Percentiles rank a stretch among this genome's conserved stretches.
phyloP scores from a whole-genome alignment of 225 moss, liverwort and hornwort genomes.

The Sphagnum tenellum region DNA sequence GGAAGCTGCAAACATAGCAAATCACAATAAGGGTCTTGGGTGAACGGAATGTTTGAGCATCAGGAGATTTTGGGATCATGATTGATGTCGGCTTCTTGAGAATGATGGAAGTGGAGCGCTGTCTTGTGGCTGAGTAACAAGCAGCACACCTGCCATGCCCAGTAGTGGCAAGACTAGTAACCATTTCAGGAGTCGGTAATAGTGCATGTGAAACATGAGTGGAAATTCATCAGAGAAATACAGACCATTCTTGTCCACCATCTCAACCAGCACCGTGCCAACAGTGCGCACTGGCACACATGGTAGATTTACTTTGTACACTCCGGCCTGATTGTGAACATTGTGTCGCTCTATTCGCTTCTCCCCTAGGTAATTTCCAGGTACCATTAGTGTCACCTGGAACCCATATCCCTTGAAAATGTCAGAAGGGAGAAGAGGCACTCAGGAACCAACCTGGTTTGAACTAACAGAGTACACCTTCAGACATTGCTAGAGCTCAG shows the following conservation, averaged over 20 bases:
- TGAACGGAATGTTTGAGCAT: too few species aligned
- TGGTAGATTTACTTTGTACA: conserved; percentile 56
- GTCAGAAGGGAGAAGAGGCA: neutral
- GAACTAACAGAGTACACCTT: too few species aligned
- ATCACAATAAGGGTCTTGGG: too few species aligned
- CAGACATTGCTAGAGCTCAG: neutral
- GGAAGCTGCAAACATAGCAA: too few species aligned
- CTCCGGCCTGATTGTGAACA: conserved; percentile 56
- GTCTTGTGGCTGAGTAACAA: conserved; percentile 67
- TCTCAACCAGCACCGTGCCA: conserved; percentile 76
- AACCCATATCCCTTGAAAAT: neutral
- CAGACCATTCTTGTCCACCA: conserved; percentile 82
- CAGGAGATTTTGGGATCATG: conserved; percentile 7
- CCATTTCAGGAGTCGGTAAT: conserved; percentile 92
- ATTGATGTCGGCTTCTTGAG: conserved; percentile 52
- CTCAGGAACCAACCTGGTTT: too few species aligned
- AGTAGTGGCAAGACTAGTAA: conserved; percentile 75
- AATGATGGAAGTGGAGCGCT: conserved; percentile 79
- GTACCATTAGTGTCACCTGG: conserved; percentile 67
- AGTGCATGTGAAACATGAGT: conserved; percentile 90
- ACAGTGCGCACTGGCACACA: conserved; percentile 65
- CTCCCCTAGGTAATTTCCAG: conserved; percentile 77
- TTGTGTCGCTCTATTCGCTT: conserved; percentile 40
- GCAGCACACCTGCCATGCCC: conserved; percentile 70
- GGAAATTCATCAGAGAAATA: conserved; percentile 93